phyloP scores from a whole-genome alignment of 2,329 filamentous ascomycete genomes.

The Neonectria neomacrospora region DNA sequence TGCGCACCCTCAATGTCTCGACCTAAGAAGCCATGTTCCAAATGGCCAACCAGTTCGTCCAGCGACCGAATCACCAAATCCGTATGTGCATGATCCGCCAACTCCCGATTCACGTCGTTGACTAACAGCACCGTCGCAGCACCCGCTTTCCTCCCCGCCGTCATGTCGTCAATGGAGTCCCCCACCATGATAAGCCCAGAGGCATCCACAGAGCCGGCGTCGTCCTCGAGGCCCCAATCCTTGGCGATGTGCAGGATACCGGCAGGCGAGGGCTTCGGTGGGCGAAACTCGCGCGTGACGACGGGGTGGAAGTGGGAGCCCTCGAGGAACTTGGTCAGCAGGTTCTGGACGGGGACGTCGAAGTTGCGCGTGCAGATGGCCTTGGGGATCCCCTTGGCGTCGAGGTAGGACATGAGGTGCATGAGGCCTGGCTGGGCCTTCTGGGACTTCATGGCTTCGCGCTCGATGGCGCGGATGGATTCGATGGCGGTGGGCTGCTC shows the following conservation, averaged over 20 bases:
- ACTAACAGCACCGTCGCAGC: slow-evolving; percentile 90
- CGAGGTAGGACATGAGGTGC: slow-evolving; percentile 84
- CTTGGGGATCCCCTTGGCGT: slow-evolving; percentile 73
- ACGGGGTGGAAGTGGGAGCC: slow-evolving; percentile 78
- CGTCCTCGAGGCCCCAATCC: slow-evolving; percentile 70
- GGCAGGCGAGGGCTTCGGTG: slow-evolving; percentile 87
- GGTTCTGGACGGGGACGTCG: slow-evolving; percentile 78
- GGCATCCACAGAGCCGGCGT: slow-evolving; percentile 52
- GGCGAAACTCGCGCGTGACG: slow-evolving; percentile 84
- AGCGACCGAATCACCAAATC: slow-evolving; percentile 77
- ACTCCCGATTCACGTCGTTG: slow-evolving; percentile 80
- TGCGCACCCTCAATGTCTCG: slow-evolving; percentile 42
- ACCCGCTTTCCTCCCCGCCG: slow-evolving; percentile 82
- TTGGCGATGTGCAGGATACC: slow-evolving; percentile 88
- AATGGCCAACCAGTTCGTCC: slow-evolving; percentile 79
- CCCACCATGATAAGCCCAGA: slow-evolving; percentile 73
- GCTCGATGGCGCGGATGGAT: slow-evolving; percentile 82
- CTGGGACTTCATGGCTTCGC: slow-evolving; percentile 81
- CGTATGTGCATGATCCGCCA: slow-evolving; percentile 79
- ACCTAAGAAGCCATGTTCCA: slow-evolving; percentile 80
- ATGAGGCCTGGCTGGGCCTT: slow-evolving; percentile 83
- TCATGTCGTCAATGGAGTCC: slow-evolving; percentile 93
- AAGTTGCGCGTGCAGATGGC: slow-evolving; percentile 97
- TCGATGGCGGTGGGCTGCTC: slow-evolving; percentile 73
- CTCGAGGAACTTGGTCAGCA: slow-evolving; percentile 79